Conservation (phyloP, 768 basidiomycete genomes). For the Suillus plorans region DNA sequence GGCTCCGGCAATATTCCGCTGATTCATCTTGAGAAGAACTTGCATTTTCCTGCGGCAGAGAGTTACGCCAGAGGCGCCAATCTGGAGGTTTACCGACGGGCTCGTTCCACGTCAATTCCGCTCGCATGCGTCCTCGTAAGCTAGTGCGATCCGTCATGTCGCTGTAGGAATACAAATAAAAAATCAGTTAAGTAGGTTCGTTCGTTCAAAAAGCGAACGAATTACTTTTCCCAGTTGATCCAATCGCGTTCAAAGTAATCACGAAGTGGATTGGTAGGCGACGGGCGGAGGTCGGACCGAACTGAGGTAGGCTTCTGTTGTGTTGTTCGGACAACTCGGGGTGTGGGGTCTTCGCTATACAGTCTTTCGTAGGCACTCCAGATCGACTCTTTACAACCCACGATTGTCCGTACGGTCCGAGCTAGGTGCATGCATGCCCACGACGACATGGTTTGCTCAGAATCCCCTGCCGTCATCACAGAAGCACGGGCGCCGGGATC, state of each 20-base stretch:
- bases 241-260: slow-evolving; percentile 68
- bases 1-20: slow-evolving; percentile 35
- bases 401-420: slow-evolving; percentile 53
- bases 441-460: slow-evolving; percentile 34
- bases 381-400: slow-evolving; percentile 68
- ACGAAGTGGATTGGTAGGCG: slow-evolving; percentile 37
- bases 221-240: slow-evolving; percentile 71
- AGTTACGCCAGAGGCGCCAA: slow-evolving; percentile 51
- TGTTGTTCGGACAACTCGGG: slow-evolving; percentile 37
- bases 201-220: neutral
- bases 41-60: slow-evolving; percentile 16
- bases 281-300: slow-evolving; percentile 16
- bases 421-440: slow-evolving; percentile 69
- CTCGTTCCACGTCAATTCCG: slow-evolving; percentile 52
- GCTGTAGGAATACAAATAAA: slow-evolving; percentile 33
- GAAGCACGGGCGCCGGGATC: slow-evolving; percentile 10
- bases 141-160: slow-evolving; percentile 76
- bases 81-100: slow-evolving; percentile 49
- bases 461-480: slow-evolving; percentile 16
- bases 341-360: slow-evolving; percentile 37
- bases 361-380: slow-evolving; percentile 61
- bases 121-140: slow-evolving; percentile 50
- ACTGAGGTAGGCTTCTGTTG: slow-evolving; percentile 21
- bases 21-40: slow-evolving; percentile 20
- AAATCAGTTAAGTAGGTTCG: slow-evolving; percentile 10